Conservation (phyloP, 371 early-diverging fungal species). For the Amoeboaphelidium occidentale region DNA sequence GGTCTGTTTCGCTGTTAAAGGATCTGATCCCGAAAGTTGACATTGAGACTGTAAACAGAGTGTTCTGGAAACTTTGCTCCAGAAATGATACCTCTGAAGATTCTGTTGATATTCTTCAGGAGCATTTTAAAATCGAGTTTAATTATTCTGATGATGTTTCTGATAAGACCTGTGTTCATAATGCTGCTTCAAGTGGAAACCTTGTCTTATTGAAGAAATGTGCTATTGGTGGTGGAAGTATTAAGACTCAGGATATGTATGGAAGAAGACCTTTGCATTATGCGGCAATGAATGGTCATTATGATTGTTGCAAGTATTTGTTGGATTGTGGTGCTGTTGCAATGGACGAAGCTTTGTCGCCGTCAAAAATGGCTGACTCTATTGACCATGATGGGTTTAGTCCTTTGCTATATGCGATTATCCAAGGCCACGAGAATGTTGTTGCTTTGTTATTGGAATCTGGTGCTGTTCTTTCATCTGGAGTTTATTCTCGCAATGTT, state of each 20-base stretch:
- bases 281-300: constrained; percentile 63
- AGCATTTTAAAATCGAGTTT: constrained; percentile 39
- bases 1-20: no score
- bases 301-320: constrained; percentile 36
- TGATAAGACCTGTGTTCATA: constrained; percentile 64
- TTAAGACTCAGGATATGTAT: constrained; percentile 52
- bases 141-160: constrained; percentile 72
- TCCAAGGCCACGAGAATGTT: constrained; percentile 45
- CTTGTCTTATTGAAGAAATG: no score
- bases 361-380: constrained; percentile 10
- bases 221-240: constrained; percentile 25
- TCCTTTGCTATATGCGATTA: constrained; percentile 60
- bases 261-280: constrained; percentile 74
- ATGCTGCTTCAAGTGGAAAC: constrained; percentile 56
- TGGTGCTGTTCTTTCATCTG: no score
- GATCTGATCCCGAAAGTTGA: no score
- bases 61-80: constrained; percentile 59
- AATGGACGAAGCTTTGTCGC: neutral
- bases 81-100: constrained; percentile 25
- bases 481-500: no score
- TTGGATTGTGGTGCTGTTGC: constrained; percentile 6
- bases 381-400: constrained; percentile 70
- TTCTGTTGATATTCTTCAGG: constrained; percentile 18
- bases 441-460: constrained; percentile 44
- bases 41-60: constrained; percentile 30